phyloP scores from a whole-genome alignment of 1,284 basidiomycete species.

The Cerioporus squamosus region DNA sequence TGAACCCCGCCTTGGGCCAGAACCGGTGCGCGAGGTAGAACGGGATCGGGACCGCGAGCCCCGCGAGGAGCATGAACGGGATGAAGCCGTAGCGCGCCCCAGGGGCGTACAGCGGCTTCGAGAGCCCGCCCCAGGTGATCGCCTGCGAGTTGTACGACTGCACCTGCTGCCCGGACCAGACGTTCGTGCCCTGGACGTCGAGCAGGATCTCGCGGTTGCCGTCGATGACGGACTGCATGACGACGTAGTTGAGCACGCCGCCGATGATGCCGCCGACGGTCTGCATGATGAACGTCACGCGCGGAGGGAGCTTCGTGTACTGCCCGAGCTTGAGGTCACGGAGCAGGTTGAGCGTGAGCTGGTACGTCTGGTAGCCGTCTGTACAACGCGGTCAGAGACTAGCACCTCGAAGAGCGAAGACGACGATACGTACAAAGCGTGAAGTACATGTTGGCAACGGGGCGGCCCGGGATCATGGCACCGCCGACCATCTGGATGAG shows the following conservation, averaged over 20 bases:
- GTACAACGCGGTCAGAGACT: constrained; percentile 68
- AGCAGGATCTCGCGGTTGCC: constrained; percentile 35
- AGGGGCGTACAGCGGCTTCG: constrained; percentile 64
- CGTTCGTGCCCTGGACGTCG: constrained; percentile 47
- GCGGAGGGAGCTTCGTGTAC: constrained; percentile 67
- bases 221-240: constrained; percentile 33
- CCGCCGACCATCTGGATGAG: constrained; percentile 36
- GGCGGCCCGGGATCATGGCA: constrained; percentile 44
- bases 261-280: constrained; percentile 49
- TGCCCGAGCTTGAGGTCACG: constrained; percentile 53
- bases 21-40: constrained; percentile 54
- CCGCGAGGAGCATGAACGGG: constrained; percentile 57
- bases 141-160: constrained; percentile 53
- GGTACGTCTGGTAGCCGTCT: constrained; percentile 76
- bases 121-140: constrained; percentile 83
- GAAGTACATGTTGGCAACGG: constrained; percentile 68
- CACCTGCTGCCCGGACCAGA: constrained; percentile 55
- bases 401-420: neutral
- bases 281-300: constrained; percentile 63
- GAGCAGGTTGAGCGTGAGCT: constrained; percentile 78
- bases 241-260: constrained; percentile 33
- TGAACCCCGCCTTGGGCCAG: constrained; percentile 48
- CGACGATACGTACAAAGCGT: constrained; percentile 47
- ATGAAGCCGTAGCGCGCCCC: constrained; percentile 62
- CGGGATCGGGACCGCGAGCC: constrained; percentile 54